Conservation (phyloP, 2,329 filamentous ascomycete genomes). For the Acarospora socialis region DNA sequence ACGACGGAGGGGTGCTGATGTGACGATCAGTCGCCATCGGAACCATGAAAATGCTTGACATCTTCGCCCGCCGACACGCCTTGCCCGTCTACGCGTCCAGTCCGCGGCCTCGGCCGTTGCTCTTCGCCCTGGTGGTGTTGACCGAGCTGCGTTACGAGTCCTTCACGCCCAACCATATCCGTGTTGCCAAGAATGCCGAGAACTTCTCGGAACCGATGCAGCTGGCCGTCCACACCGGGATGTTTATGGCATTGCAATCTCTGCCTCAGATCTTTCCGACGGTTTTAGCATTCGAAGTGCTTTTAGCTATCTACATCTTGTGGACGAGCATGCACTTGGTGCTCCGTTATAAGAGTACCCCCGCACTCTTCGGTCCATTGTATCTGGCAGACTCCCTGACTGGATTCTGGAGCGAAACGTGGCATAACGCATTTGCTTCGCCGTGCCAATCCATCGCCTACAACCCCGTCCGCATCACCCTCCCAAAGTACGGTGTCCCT, state of each 20-base stretch:
- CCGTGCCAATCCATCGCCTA: slow-evolving; percentile 28
- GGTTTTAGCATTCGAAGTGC: slow-evolving; percentile 25
- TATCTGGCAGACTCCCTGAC: slow-evolving; percentile 24
- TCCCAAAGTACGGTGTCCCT: slow-evolving; percentile 21
- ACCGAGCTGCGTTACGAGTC: slow-evolving; percentile 31
- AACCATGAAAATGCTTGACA: slow-evolving; percentile 28
- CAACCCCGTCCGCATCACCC: slow-evolving; percentile 20
- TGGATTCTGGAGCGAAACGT: slow-evolving; percentile 29
- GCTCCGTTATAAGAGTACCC: slow-evolving; percentile 24
- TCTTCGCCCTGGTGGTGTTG: slow-evolving; percentile 22
- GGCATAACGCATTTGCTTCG: slow-evolving; percentile 29
- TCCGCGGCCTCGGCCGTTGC: slow-evolving; percentile 17
- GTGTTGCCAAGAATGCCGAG: slow-evolving; percentile 14
- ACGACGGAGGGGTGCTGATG: slow-evolving; percentile 10
- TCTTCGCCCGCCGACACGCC: slow-evolving; percentile 23
- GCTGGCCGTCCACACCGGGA: slow-evolving; percentile 21
- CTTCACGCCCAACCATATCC: slow-evolving; percentile 28
- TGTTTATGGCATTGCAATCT: slow-evolving; percentile 23
- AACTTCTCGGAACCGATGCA: slow-evolving; percentile 25
- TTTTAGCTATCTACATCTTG: slow-evolving; percentile 27
- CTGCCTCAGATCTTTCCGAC: slow-evolving; percentile 23
- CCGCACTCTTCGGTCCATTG: slow-evolving; percentile 27
- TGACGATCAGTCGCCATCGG: slow-evolving; percentile 22
- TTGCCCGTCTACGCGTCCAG: slow-evolving; percentile 22
- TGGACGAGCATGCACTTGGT: slow-evolving; percentile 27